These are phyloP conservation scores for Taxillus chinensis DNA, from an alignment of 164 flowering plant species.

Conservation along the genomic window DNA sequence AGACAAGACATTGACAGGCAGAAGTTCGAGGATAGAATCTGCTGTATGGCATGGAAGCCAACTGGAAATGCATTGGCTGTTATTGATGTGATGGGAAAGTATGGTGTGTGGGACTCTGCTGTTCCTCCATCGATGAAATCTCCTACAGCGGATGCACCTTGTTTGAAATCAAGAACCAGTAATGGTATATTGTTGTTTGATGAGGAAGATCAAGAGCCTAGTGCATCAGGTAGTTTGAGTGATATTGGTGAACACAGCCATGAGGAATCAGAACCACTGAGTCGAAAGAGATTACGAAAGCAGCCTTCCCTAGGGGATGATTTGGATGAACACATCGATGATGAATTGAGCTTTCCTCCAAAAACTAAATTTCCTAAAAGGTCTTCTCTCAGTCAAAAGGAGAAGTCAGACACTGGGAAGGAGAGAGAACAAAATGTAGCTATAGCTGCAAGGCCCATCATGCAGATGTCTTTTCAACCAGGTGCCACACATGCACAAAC, in stretches of 20 bases:
- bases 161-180: slow-evolving; percentile 31
- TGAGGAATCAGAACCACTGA: slow-evolving; percentile 49
- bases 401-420: slow-evolving; percentile 19
- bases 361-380: slow-evolving; percentile 41
- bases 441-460: slow-evolving; percentile 24
- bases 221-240: slow-evolving; percentile 56
- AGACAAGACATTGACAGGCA: slow-evolving; percentile 88
- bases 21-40: slow-evolving; percentile 66
- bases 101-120: slow-evolving; percentile 85
- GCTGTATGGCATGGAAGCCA: slow-evolving; percentile 91
- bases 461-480: slow-evolving; percentile 93
- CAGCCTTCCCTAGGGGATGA: slow-evolving; percentile 28
- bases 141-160: slow-evolving; percentile 73
- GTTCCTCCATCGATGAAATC: slow-evolving; percentile 86
- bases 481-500: slow-evolving; percentile 72
- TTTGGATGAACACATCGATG: slow-evolving; percentile 36
- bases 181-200: slow-evolving; percentile 67
- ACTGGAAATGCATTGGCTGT: slow-evolving; percentile 83
- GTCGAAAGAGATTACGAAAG: slow-evolving; percentile 61
- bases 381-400: slow-evolving; percentile 25
- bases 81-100: slow-evolving; percentile 83
- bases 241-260: slow-evolving; percentile 62
- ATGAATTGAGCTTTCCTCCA: slow-evolving; percentile 29
- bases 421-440: slow-evolving; percentile 20
- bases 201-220: slow-evolving; percentile 53